A percentile compares a stretch with the other conserved stretches of the same genome.
Evolutionary conservation across 495 filamentous ascomycete species (phyloP).

Genomic region (Amniculicola lignicola): DNA sequence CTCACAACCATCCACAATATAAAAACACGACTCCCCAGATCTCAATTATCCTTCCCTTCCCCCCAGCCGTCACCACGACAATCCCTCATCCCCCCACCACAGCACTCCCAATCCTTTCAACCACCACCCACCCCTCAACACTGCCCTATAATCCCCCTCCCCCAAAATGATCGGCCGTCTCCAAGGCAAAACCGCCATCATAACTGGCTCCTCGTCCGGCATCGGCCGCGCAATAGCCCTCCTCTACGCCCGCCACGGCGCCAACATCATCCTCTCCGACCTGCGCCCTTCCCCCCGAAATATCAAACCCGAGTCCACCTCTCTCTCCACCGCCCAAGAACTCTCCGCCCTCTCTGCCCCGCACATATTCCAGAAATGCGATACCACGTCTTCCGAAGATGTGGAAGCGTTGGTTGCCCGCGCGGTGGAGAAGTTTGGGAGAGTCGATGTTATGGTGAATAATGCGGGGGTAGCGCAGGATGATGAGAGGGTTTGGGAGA

Average conservation of each 20-base stretch:
- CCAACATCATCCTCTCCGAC: slow-evolving; percentile 36
- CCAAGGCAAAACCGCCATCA: slow-evolving; percentile 36
- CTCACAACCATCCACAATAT: too few relatives aligned
- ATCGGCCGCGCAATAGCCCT: slow-evolving; percentile 41
- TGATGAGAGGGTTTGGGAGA: slow-evolving; percentile 42
- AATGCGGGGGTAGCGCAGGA: slow-evolving; percentile 50
- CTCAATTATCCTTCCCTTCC: too few relatives aligned
- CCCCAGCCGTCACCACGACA: too few relatives aligned
- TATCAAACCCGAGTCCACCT: neutral
- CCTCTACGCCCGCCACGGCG: slow-evolving; percentile 38
- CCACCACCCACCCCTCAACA: neutral
- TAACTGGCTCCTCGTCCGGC: slow-evolving; percentile 39
- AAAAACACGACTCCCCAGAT: too few relatives aligned
- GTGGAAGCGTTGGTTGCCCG: slow-evolving; percentile 43
- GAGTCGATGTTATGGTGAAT: slow-evolving; percentile 54
- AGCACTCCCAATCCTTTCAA: slow-evolving; percentile 1
- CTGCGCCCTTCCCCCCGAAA: slow-evolving; percentile 31
- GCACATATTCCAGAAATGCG: slow-evolving; percentile 43
- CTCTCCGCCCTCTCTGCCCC: slow-evolving; percentile 33
- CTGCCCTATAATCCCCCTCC: neutral
- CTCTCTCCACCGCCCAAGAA: slow-evolving; percentile 11
- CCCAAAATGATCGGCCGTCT: slow-evolving; percentile 33
- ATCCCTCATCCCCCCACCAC: neutral
- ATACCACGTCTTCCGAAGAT: slow-evolving; percentile 38
- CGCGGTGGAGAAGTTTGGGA: slow-evolving; percentile 44